Evolutionary conservation across 179 eudicot species (phyloP).

Genomic region (Carnegiea gigantea): DNA sequence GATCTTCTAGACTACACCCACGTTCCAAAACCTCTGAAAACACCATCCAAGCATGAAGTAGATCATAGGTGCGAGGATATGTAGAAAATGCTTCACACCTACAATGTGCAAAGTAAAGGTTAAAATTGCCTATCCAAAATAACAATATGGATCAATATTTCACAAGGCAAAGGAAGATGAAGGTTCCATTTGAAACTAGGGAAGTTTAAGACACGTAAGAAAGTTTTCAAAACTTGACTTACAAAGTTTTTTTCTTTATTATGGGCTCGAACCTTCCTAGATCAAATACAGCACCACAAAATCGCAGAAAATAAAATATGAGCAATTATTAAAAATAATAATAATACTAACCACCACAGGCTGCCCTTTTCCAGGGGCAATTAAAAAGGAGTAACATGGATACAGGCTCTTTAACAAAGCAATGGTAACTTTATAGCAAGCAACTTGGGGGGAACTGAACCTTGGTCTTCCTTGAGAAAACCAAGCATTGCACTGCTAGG

Average conservation of each 20-base stretch:
- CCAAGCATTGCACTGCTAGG: too few species aligned
- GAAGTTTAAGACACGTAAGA: background rate
- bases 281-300: background rate
- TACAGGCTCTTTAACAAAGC: too few species aligned
- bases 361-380: too few species aligned
- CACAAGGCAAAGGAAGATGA: background rate
- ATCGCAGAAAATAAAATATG: background rate
- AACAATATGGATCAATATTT: too few species aligned
- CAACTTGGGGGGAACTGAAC: too few species aligned
- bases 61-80: constrained; percentile 84
- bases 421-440: too few species aligned
- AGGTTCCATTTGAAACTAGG: background rate
- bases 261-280: background rate
- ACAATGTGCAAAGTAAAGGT: constrained; percentile 8
- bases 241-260: too few species aligned
- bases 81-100: constrained; percentile 93
- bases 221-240: background rate
- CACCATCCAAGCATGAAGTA: constrained; percentile 79
- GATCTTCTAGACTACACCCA: constrained; percentile 73
- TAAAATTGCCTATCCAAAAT: background rate
- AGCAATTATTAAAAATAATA: too few species aligned
- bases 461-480: too few species aligned
- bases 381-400: too few species aligned
- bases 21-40: constrained; percentile 56
- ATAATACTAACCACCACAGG: too few species aligned